Evolutionary conservation across 192 early-diverging fungal species (phyloP).

Genomic region (Jimgerdemannia lactiflua): DNA sequence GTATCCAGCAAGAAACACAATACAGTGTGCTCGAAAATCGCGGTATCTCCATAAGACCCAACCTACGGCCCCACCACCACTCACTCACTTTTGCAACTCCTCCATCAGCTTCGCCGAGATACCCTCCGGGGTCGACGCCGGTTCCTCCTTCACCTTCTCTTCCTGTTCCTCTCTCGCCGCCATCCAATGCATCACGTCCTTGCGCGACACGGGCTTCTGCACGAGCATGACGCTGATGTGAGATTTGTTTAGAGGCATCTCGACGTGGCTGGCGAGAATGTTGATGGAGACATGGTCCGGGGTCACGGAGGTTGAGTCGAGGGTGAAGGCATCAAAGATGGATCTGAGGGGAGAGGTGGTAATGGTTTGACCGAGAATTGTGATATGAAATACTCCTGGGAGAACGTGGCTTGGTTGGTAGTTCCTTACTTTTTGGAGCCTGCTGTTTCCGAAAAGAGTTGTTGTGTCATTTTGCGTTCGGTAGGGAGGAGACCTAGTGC

Average conservation of each 20-base stretch:
- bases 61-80: too few relatives aligned
- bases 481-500: constrained; percentile 11
- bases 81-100: not conserved
- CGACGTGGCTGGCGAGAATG: constrained; percentile 35
- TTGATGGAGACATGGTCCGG: constrained; percentile 22
- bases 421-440: not conserved
- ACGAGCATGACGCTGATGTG: constrained; percentile 27
- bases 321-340: constrained; percentile 18
- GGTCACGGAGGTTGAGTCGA: constrained; percentile 27
- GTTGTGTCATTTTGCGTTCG: not conserved
- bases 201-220: constrained; percentile 30
- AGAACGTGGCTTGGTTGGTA: too few relatives aligned
- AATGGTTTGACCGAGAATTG: not conserved
- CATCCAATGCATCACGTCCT: constrained; percentile 26
- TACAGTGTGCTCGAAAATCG: too few relatives aligned
- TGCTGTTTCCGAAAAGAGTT: not conserved
- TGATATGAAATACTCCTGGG: not conserved
- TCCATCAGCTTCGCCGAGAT: not conserved
- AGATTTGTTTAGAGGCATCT: constrained; percentile 11
- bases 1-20: too few relatives aligned
- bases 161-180: constrained; percentile 1
- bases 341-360: constrained; percentile 2
- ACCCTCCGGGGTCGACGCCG: not conserved
- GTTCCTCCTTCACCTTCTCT: not conserved
- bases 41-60: too few relatives aligned